A percentile compares a stretch with the other conserved stretches of the same genome.
phyloP scores from a whole-genome alignment of 371 early-diverging fungal species.

The Rhizopus sp. region DNA sequence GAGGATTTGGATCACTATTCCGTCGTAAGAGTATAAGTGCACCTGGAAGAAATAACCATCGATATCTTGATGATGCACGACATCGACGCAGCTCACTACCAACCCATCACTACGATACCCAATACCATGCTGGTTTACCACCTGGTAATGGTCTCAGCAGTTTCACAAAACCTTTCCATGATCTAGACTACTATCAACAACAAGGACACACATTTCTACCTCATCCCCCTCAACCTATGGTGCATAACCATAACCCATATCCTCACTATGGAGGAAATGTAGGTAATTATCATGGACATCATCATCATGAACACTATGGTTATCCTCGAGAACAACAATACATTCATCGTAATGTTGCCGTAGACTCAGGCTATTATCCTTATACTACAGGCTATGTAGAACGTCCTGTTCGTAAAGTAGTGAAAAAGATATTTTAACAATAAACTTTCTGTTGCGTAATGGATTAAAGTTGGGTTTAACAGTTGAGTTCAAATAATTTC shows the following conservation, averaged over 20 bases:
- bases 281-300: not conserved
- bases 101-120: not conserved
- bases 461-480: too few species aligned
- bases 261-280: not conserved
- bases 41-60: too few species aligned
- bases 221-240: not conserved
- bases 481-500: not conserved
- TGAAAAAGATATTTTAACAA: too few species aligned
- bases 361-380: not conserved
- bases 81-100: not conserved
- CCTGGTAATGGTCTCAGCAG: not conserved
- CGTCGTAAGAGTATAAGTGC: not conserved
- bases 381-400: too few species aligned
- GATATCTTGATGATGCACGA: not conserved
- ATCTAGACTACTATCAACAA: not conserved
- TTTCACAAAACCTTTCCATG: not conserved
- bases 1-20: not conserved
- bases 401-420: too few species aligned
- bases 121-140: not conserved
- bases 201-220: not conserved
- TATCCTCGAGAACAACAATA: not conserved
- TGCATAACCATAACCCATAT: not conserved
- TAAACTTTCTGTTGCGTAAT: too few species aligned
- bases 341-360: not conserved
- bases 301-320: not conserved